phyloP scores from a whole-genome alignment of 192 early-diverging fungal species.

The Mortierella hygrophila region DNA sequence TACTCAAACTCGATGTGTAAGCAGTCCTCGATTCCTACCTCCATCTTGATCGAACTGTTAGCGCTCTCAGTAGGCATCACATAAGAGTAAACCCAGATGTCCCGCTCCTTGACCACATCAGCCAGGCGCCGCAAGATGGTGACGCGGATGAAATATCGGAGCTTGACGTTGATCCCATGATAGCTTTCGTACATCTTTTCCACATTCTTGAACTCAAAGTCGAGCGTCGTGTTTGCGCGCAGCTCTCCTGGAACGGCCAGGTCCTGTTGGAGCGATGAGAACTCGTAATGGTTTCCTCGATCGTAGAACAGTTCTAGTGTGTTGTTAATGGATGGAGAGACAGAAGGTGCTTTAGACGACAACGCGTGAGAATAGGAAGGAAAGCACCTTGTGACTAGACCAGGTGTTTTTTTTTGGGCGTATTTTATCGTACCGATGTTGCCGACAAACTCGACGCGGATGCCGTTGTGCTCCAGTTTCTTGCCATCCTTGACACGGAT shows the following conservation, averaged over 20 bases:
- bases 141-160: slow-evolving; percentile 97
- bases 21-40: slow-evolving; percentile 99
- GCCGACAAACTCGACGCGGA: slow-evolving; percentile 98
- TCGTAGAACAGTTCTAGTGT: slow-evolving; percentile 92
- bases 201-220: slow-evolving; percentile 99
- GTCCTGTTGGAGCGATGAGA: slow-evolving; percentile 93
- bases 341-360: neutral
- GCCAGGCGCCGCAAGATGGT: slow-evolving; percentile 87
- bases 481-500: slow-evolving; percentile 89
- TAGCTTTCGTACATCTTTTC: slow-evolving; percentile 99
- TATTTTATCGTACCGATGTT: slow-evolving; percentile 79
- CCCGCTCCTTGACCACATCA: slow-evolving; percentile 91
- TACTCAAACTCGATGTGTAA: slow-evolving; percentile 99
- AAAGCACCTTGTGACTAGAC: neutral
- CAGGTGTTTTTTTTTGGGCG: neutral
- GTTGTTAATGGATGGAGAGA: slow-evolving; percentile 7
- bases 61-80: slow-evolving; percentile 87
- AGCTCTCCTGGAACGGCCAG: slow-evolving; percentile 96
- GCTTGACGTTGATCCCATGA: slow-evolving; percentile 97
- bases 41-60: slow-evolving; percentile 99
- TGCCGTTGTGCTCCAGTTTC: slow-evolving; percentile 96
- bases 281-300: slow-evolving; percentile 95
- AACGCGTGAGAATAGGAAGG: neutral
- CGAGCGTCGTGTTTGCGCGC: slow-evolving; percentile 80
- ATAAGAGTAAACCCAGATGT: slow-evolving; percentile 99